phyloP scores from a whole-genome alignment of 768 basidiomycete species.

The Boletus huronensis region DNA sequence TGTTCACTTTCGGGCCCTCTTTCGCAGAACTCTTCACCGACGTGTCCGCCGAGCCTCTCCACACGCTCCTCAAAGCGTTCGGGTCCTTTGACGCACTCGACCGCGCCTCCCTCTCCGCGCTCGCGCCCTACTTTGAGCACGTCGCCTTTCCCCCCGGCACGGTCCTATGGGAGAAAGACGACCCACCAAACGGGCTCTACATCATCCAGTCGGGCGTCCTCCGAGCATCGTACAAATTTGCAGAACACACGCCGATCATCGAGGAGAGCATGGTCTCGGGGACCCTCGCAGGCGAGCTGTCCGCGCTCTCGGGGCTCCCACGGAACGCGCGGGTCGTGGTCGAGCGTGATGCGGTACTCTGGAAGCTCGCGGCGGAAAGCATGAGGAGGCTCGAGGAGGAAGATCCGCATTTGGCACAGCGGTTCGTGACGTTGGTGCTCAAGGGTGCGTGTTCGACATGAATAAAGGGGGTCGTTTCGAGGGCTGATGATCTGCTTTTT shows the following conservation, averaged over 20 bases:
- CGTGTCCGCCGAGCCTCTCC: constrained; percentile 55
- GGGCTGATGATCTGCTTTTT: background rate
- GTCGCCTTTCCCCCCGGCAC: constrained; percentile 52
- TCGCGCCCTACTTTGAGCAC: constrained; percentile 71
- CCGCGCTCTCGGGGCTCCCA: constrained; percentile 71
- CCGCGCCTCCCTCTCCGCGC: constrained; percentile 52
- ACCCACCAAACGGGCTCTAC: constrained; percentile 78
- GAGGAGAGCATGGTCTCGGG: constrained; percentile 94
- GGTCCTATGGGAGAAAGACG: constrained; percentile 76
- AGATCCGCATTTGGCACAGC: constrained; percentile 59
- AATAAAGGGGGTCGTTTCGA: no score
- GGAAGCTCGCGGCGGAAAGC: constrained; percentile 66
- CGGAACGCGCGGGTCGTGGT: constrained; percentile 86
- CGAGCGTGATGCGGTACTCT: constrained; percentile 74
- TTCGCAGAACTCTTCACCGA: constrained; percentile 29
- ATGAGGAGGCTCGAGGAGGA: constrained; percentile 65
- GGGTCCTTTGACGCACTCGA: constrained; percentile 64
- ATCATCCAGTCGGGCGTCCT: constrained; percentile 86
- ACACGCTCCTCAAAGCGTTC: constrained; percentile 77
- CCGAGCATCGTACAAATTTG: constrained; percentile 78
- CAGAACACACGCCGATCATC: constrained; percentile 58
- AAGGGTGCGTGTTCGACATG: constrained; percentile 52
- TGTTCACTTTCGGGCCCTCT: background rate
- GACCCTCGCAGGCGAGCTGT: constrained; percentile 87
- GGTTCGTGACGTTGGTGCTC: constrained; percentile 64